These are phyloP conservation scores for Aspergillus homomorphus DNA, from an alignment of 495 filamentous ascomycete genomes.

Conservation along the genomic window DNA sequence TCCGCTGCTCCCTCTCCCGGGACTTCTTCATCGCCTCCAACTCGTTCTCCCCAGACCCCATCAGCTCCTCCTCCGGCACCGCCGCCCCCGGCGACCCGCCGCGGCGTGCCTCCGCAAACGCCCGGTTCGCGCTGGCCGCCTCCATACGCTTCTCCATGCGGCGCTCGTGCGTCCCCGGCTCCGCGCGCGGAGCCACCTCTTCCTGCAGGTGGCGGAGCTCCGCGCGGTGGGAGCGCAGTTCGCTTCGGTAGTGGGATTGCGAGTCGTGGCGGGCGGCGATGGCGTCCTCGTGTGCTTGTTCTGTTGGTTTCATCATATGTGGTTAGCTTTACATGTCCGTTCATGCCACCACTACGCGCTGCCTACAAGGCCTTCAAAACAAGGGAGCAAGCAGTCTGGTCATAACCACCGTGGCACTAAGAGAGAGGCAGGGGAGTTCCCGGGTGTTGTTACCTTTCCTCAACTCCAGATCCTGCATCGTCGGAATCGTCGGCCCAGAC, in stretches of 20 bases:
- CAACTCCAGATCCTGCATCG: conserved; percentile 67
- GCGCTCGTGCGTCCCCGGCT: conserved; percentile 79
- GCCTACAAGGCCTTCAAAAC: too few species aligned
- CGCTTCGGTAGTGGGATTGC: conserved; percentile 56
- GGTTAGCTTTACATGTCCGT: too few species aligned
- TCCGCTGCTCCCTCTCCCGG: conserved; percentile 39
- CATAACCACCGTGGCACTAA: too few species aligned
- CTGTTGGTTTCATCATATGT: conserved; percentile 26
- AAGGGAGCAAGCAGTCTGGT: too few species aligned
- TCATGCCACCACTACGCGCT: too few species aligned
- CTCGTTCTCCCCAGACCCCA: conserved; percentile 44
- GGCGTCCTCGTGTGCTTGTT: conserved; percentile 54
- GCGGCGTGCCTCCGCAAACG: conserved; percentile 42
- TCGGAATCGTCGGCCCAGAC: conserved; percentile 73
- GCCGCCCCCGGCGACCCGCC: conserved; percentile 40
- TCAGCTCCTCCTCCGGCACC: conserved; percentile 41
- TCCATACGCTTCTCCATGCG: conserved; percentile 79
- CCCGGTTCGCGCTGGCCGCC: conserved; percentile 44
- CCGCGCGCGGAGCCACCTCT: conserved; percentile 78
- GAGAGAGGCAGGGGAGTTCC: too few species aligned
- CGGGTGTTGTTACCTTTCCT: conserved; percentile 49
- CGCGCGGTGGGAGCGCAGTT: conserved; percentile 42
- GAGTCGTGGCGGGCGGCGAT: conserved; percentile 51
- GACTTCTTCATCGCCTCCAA: conserved; percentile 38
- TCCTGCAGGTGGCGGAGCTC: conserved; percentile 49